Conservation (phyloP, 306 rosid genomes). For the Cyclanthera cordifolia region DNA sequence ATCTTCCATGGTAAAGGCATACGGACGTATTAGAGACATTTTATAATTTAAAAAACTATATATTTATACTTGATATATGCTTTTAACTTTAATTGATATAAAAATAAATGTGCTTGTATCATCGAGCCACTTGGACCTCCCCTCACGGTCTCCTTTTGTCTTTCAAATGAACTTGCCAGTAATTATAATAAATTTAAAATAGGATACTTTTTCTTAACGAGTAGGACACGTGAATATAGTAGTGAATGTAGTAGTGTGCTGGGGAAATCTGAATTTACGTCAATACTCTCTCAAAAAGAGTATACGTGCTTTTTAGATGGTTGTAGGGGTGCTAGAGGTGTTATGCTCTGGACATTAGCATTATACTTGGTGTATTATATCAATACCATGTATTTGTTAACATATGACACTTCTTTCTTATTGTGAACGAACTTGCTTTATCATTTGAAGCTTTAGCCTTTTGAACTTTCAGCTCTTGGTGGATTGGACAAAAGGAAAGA, state of each 20-base stretch:
- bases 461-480: conserved; percentile 47
- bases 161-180: neutral
- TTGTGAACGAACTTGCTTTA: neutral
- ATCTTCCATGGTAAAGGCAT: neutral
- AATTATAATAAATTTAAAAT: neutral
- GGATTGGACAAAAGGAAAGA: conserved; percentile 78
- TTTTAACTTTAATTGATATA: neutral
- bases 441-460: neutral
- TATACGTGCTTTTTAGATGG: neutral
- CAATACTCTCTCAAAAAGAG: neutral
- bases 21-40: neutral
- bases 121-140: neutral
- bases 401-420: neutral
- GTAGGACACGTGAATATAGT: neutral
- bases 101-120: neutral
- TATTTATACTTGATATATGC: neutral
- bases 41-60: neutral
- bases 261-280: neutral
- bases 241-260: neutral
- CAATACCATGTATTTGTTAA: neutral
- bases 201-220: neutral
- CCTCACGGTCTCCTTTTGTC: neutral
- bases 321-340: neutral
- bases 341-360: neutral
- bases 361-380: neutral